Conservation (phyloP, 176 grass and related monocot genomes). For the Carex scoparia region DNA sequence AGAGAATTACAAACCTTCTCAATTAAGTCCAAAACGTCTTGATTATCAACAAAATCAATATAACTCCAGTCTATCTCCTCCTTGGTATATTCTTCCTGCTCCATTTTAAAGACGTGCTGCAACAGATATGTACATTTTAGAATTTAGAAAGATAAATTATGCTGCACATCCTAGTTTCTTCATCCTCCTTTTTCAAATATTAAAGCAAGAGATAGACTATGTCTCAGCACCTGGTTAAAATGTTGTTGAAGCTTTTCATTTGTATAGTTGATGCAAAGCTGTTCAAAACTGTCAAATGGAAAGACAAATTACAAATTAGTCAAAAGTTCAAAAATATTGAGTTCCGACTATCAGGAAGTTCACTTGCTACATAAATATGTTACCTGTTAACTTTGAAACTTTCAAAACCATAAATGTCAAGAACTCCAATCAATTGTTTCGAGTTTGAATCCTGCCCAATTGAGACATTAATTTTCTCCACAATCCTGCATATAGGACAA, state of each 20-base stretch:
- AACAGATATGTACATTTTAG: slow-evolving; percentile 29
- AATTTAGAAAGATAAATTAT: slow-evolving; percentile 24
- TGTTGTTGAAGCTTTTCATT: slow-evolving; percentile 99
- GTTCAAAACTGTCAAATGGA: slow-evolving; percentile 65
- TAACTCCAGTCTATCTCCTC: slow-evolving; percentile 99
- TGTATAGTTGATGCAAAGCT: slow-evolving; percentile 99
- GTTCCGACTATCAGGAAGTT: neutral
- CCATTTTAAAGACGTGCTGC: slow-evolving; percentile 99
- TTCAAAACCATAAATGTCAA: slow-evolving; percentile 99
- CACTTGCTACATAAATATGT: slow-evolving; percentile 20
- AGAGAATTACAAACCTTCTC: slow-evolving; percentile 66
- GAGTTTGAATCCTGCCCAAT: slow-evolving; percentile 99
- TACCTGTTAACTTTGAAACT: slow-evolving; percentile 99
- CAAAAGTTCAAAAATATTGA: slow-evolving; percentile 13
- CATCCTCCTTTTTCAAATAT: neutral
- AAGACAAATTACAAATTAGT: slow-evolving; percentile 21
- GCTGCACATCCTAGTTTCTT: neutral
- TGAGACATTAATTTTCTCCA: slow-evolving; percentile 96
- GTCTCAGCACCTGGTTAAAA: slow-evolving; percentile 82
- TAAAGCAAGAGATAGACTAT: neutral
- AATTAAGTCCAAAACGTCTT: slow-evolving; percentile 97
- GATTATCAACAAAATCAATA: slow-evolving; percentile 99
- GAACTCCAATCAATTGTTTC: slow-evolving; percentile 94
- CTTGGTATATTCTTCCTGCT: slow-evolving; percentile 96
- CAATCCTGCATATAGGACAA: slow-evolving; percentile 65